Percentiles rank a stretch among this genome's conserved stretches.
Evolutionary conservation across 1,284 basidiomycete genomes (phyloP).

Genomic region (Ganoderma lucidum): DNA sequence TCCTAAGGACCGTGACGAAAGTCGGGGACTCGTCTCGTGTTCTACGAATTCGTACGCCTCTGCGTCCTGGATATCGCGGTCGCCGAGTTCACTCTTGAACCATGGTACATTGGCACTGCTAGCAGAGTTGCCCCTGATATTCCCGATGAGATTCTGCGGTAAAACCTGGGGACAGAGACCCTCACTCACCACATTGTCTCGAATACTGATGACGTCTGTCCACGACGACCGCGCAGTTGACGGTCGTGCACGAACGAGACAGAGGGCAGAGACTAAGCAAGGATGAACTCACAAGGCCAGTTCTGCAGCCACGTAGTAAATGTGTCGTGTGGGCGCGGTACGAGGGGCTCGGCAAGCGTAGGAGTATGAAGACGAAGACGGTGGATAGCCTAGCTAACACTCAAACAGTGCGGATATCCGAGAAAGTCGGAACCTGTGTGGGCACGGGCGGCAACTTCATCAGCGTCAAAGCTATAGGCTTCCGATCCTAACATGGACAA

Average conservation of each 20-base stretch:
- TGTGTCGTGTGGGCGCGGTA: background rate
- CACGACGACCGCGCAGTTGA: background rate
- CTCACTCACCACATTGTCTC: background rate
- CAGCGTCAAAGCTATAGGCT: conserved; percentile 4
- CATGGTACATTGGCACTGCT: conserved; percentile 21
- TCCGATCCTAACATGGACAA: conserved; percentile 7
- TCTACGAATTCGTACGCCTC: conserved; percentile 36
- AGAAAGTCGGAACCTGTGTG: background rate
- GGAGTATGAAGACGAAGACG: background rate
- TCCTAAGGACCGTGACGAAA: conserved; percentile 23
- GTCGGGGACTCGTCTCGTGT: conserved; percentile 16
- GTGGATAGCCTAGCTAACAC: too few relatives aligned
- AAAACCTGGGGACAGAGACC: background rate
- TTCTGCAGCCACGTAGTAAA: background rate
- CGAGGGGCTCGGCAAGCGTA: background rate
- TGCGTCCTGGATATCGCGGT: conserved; percentile 31
- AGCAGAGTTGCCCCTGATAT: conserved; percentile 19
- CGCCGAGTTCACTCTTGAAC: conserved; percentile 21
- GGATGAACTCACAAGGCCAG: background rate
- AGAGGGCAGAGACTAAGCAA: background rate
- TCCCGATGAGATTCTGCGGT: background rate
- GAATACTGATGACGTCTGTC: background rate
- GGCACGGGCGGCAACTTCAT: background rate
- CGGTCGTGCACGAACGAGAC: background rate
- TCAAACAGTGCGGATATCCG: background rate